Evolutionary conservation across 345 rosid species (phyloP).

Genomic region (Salix caprea): DNA sequence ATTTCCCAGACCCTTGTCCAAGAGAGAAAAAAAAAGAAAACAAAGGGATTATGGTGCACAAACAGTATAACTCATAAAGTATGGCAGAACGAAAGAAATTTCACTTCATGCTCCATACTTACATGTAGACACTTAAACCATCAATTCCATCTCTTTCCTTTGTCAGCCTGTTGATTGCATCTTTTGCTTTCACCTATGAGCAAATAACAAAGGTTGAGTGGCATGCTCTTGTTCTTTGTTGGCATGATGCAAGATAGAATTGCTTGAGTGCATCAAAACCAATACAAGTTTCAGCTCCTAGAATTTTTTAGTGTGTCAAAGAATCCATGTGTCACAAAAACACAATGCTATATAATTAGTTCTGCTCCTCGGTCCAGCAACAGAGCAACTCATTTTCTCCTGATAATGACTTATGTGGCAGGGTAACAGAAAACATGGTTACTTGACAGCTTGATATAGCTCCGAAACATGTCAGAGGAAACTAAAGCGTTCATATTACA

Average conservation of each 20-base stretch:
- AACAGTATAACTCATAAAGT: background rate
- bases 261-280: background rate
- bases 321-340: background rate
- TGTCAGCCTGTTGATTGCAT: slow-evolving; percentile 54
- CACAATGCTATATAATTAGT: background rate
- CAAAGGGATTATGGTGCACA: background rate
- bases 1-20: background rate
- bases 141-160: slow-evolving; percentile 76
- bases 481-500: background rate
- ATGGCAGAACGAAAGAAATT: background rate
- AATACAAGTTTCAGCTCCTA: slow-evolving; percentile 1
- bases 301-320: background rate
- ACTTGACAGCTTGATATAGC: background rate
- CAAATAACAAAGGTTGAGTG: slow-evolving; percentile 10
- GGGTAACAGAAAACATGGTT: background rate
- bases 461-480: slow-evolving; percentile 1
- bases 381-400: background rate
- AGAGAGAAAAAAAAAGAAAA: background rate
- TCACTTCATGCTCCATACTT: slow-evolving; percentile 22
- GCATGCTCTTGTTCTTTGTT: background rate
- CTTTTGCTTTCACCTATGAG: slow-evolving; percentile 66
- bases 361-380: background rate
- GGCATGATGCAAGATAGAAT: background rate
- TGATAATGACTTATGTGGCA: background rate
- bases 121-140: slow-evolving; percentile 78